Percentiles rank a stretch among this genome's conserved stretches.
Evolutionary conservation across 1,284 basidiomycete species (phyloP).

Genomic region (Apiotrichum sp.): DNA sequence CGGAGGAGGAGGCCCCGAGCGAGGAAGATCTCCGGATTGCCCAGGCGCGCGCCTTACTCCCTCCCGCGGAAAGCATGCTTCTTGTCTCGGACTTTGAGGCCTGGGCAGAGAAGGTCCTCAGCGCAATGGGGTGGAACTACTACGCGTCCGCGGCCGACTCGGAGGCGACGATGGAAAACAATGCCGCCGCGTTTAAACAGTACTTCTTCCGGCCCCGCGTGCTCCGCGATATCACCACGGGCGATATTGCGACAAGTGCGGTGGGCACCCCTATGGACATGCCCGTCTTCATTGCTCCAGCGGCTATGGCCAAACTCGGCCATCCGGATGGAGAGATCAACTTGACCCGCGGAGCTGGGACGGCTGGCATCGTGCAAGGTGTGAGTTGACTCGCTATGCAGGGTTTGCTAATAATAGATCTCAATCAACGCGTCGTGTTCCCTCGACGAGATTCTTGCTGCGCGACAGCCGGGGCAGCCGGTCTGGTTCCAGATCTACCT

Average conservation of each 20-base stretch:
- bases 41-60: slow-evolving; percentile 55
- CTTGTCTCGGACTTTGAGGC: slow-evolving; percentile 64
- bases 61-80: slow-evolving; percentile 62
- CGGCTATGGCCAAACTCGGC: slow-evolving; percentile 77
- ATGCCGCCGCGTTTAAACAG: slow-evolving; percentile 49
- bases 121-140: slow-evolving; percentile 53
- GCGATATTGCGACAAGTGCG: slow-evolving; percentile 51
- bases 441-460: slow-evolving; percentile 52
- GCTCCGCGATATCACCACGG: slow-evolving; percentile 30
- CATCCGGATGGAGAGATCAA: slow-evolving; percentile 84
- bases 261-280: slow-evolving; percentile 65
- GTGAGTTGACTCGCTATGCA: slow-evolving; percentile 38
- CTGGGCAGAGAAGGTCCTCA: slow-evolving; percentile 47
- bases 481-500: slow-evolving; percentile 52
- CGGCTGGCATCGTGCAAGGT: slow-evolving; percentile 73
- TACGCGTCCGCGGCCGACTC: slow-evolving; percentile 53
- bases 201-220: slow-evolving; percentile 54
- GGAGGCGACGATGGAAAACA: slow-evolving; percentile 50
- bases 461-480: slow-evolving; percentile 45
- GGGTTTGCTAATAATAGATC: slow-evolving; percentile 34
- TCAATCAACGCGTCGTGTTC: slow-evolving; percentile 47
- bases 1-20: slow-evolving; percentile 52
- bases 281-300: slow-evolving; percentile 78
- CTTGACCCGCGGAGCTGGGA: slow-evolving; percentile 66
- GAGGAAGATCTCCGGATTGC: slow-evolving; percentile 61